Conservation (phyloP, 371 early-diverging fungal species). For the Conidiobolus incongruus region DNA sequence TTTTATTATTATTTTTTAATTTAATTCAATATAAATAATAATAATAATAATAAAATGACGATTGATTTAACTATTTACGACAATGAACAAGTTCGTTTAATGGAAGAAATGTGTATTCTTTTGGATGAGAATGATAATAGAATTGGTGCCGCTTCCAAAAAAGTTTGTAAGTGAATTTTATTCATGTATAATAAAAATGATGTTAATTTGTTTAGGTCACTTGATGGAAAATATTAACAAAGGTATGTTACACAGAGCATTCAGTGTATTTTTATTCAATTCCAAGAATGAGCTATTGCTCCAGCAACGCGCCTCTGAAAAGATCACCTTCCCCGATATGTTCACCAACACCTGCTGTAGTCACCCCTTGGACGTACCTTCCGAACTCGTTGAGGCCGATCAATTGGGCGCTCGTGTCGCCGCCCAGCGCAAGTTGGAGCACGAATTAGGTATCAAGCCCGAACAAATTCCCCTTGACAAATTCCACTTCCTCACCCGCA, state of each 20-base stretch:
- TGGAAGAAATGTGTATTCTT: constrained; percentile 92
- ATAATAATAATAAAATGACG: constrained; percentile 18
- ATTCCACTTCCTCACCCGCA: constrained; percentile 72
- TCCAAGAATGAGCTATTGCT: constrained; percentile 53
- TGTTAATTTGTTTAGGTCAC: constrained; percentile 71
- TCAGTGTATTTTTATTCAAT: constrained; percentile 85
- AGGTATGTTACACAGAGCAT: constrained; percentile 87
- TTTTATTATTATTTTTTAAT: no score
- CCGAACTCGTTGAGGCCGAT: constrained; percentile 55
- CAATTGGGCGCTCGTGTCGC: constrained; percentile 59
- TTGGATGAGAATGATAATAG: constrained; percentile 65
- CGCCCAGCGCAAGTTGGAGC: constrained; percentile 79
- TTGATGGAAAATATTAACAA: constrained; percentile 70
- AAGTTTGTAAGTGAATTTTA: constrained; percentile 59
- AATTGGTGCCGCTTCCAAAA: constrained; percentile 73
- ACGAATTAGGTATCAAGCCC: constrained; percentile 81
- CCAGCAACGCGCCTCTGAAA: constrained; percentile 84
- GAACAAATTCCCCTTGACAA: constrained; percentile 55
- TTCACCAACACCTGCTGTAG: constrained; percentile 97
- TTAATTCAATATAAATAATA: no score
- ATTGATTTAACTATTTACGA: constrained; percentile 43
- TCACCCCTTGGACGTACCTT: constrained; percentile 68
- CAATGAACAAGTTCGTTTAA: constrained; percentile 75
- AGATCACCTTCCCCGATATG: constrained; percentile 92
- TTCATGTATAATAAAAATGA: no score